phyloP scores from a whole-genome alignment of 768 basidiomycete species.

The Asterophora parasitica region DNA sequence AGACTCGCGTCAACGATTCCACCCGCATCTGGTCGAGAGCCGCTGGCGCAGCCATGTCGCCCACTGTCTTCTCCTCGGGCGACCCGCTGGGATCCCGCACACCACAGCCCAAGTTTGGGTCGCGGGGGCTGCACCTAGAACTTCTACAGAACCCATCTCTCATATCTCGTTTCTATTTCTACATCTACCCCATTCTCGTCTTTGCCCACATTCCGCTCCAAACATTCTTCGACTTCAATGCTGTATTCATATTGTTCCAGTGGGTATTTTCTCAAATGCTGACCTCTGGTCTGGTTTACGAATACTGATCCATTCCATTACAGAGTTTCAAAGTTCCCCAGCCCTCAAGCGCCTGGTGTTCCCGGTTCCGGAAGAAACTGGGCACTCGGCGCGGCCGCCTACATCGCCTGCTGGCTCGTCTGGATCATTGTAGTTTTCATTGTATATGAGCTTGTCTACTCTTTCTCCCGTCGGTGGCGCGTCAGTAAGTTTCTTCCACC shows the following conservation, averaged over 20 bases:
- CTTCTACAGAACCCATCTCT: constrained; percentile 57
- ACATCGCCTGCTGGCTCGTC: constrained; percentile 73
- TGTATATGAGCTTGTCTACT: constrained; percentile 74
- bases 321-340: constrained; percentile 74
- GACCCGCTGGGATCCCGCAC: constrained; percentile 27
- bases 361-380: constrained; percentile 73
- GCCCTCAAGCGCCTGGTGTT: constrained; percentile 62
- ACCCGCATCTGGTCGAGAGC: constrained; percentile 58
- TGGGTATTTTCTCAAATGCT: constrained; percentile 38
- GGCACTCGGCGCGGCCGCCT: constrained; percentile 79
- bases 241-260: constrained; percentile 79
- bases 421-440: constrained; percentile 73
- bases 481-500: constrained; percentile 53
- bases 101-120: constrained; percentile 63
- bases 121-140: constrained; percentile 63
- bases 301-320: constrained; percentile 1
- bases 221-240: constrained; percentile 87
- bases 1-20: constrained; percentile 38
- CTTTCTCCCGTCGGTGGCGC: constrained; percentile 72
- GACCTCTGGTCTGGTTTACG: constrained; percentile 2
- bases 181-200: constrained; percentile 62
- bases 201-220: constrained; percentile 73
- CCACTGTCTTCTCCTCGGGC: constrained; percentile 39
- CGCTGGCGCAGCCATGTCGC: constrained; percentile 37
- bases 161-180: constrained; percentile 57